Base-by-base conservation (phyloP, 805 yeast genomes). In the Grigorovia transvaalensis region DNA sequence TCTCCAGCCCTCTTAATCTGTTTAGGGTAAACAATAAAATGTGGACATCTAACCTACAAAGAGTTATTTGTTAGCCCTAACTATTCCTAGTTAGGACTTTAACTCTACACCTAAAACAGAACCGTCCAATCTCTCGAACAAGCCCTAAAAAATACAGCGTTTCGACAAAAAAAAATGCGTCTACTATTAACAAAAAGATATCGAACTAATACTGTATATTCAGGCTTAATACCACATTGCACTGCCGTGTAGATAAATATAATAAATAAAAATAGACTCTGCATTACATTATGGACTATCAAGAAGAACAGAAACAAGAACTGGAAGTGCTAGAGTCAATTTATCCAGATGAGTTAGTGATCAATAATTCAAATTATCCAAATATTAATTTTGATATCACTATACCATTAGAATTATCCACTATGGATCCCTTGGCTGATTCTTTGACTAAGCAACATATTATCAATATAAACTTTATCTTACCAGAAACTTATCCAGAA, bases 221-320 rank as follows among this genome's bases (percentile, higher is more conserved):
- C 27, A 23, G 6, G 6, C 27, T 23, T 23, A 23, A 4, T 23
- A 23, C 27, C 27, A 23, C 27, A 23, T 23, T 23, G 6, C 27
- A 23, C 27, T 23, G 3, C 27, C 27, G 27, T 23, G 30, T 20
- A n/a, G 9, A 20, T n/a, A 27, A 6, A 13, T 23, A 23, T 7
- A 20, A n/a, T n/a, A 20, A 44, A 3, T 4, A 23, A 23, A 23
- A 23, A 23, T 4, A 6, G 27, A 23, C 27, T 6, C 27, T 23
- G 27, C 17, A 35, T 23, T 19, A 30, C 11, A 47, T 6, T 18
- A 87, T 87, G 95, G 90, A 85, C 59, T 78, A 82, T 52, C 63
- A 68, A 50, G 96, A 87, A 66, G 97, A 93, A 63, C 97, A 91
- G 65, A 67, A 63, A 30, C 96, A 91, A 69, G 99, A 91, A 67